Evolutionary conservation across 176 grass and related monocot genomes (phyloP).

Genomic region (Eragrostis curvula): DNA sequence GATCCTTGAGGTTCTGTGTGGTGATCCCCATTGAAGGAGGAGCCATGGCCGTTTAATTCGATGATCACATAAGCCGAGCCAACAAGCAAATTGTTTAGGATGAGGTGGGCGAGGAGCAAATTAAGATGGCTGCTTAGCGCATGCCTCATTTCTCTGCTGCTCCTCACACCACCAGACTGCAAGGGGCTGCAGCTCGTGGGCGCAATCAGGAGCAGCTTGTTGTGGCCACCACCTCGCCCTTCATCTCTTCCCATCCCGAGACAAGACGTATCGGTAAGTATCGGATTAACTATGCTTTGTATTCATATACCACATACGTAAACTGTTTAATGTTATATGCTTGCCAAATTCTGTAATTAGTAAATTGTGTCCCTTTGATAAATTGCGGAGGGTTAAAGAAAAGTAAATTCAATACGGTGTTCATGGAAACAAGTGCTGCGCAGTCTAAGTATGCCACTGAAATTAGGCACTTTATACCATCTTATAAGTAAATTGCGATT

Average conservation of each 20-base stretch:
- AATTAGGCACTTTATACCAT: neutral
- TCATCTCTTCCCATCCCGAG: neutral
- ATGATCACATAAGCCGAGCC: neutral
- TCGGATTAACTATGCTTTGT: neutral
- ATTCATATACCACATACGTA: neutral
- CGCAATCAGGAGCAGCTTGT: slow-evolving; percentile 39
- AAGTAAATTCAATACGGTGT: neutral
- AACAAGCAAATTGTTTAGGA: slow-evolving; percentile 22
- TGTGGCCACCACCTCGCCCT: slow-evolving; percentile 24
- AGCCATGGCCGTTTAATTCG: slow-evolving; percentile 30
- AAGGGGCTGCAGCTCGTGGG: slow-evolving; percentile 45
- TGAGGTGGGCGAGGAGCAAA: slow-evolving; percentile 44
- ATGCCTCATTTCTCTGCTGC: slow-evolving; percentile 44
- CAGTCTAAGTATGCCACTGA: neutral
- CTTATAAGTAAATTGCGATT: neutral
- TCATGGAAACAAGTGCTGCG: neutral
- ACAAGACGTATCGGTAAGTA: slow-evolving; percentile 45
- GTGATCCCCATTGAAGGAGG: neutral
- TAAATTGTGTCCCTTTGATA: neutral
- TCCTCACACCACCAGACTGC: slow-evolving; percentile 20
- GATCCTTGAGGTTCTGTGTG: neutral
- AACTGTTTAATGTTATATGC: neutral
- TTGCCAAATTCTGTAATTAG: neutral
- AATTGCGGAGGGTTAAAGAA: neutral
- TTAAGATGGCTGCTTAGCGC: slow-evolving; percentile 46